phyloP scores from a whole-genome alignment of 306 rosid genomes.

The Pyrus pyrifolia region DNA sequence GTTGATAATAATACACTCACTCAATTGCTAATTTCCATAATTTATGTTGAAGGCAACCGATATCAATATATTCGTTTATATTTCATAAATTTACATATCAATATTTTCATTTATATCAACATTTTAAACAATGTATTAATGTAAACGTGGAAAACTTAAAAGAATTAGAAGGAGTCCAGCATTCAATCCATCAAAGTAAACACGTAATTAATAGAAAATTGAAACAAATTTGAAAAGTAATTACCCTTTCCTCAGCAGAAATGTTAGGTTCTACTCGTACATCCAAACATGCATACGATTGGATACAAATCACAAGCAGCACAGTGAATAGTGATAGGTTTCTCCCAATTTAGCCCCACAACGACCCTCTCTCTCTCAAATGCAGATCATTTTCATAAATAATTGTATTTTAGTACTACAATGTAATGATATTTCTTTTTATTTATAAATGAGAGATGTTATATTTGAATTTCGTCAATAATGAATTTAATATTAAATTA shows the following conservation, averaged over 20 bases:
- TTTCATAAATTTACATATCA: too few species aligned
- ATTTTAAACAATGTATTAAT: too few species aligned
- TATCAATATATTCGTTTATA: too few species aligned
- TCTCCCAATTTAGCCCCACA: background rate
- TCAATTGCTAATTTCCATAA: too few species aligned
- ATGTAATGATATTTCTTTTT: rapidly evolving
- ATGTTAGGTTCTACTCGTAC: background rate
- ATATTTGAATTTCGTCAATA: rapidly evolving
- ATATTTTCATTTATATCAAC: too few species aligned
- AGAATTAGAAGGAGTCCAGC: too few species aligned
- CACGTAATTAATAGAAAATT: too few species aligned
- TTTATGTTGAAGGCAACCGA: too few species aligned
- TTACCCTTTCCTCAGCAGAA: background rate
- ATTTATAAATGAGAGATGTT: too few species aligned
- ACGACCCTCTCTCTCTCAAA: background rate
- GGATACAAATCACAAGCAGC: background rate
- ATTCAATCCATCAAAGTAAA: too few species aligned
- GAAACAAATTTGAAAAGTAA: background rate
- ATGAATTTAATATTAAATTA: rapidly evolving
- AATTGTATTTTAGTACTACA: background rate
- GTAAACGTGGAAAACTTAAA: too few species aligned
- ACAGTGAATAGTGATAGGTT: background rate
- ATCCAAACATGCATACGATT: background rate
- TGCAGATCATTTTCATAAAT: background rate
- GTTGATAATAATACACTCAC: too few species aligned